Evolutionary conservation across 305 asterid genomes (phyloP), one percentile per base, ranked within the genome.

Genomic region (Solanum chacoense): DNA sequence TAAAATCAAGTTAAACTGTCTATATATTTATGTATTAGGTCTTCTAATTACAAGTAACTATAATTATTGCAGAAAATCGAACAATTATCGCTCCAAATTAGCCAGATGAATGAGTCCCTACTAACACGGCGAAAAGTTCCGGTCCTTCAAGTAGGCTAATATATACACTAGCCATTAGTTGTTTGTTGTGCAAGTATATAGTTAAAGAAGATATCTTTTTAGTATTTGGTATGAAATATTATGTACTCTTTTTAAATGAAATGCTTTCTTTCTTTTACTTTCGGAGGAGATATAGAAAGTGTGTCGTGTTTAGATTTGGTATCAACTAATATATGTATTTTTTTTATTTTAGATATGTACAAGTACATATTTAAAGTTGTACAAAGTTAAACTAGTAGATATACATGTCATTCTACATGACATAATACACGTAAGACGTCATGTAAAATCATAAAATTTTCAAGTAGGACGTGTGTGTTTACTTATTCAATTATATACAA

Each of bases 11-110:
- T 67, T 24, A 24, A 67, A 11, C 0, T 24, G 1, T 59, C 6
- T 55, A 55, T 55, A 1, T 63, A 22, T 63, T 3, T 22, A 63
- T n/a, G 6, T 63, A 63, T 63, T 63, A 63, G 2, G 18, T 24
- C 18, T 24, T 65, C 86, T 85, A 83, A 88, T 59, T 59, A 20
- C 14, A 63, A 29, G 50, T 67, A 73, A 38, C 65, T 91, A 32
- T 36, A 7, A 29, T 35, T 89, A 85, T 77, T 87, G 93, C 96
- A 95, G 97, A 93, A 90, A 94, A 95, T 95, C 92, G 86, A 86
- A 12, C 93, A 95, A 88, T 93, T 95, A n/a, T 32, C 92, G 13
- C 90, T 91, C 22, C 97, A 93, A 91, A 90, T 94, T 76, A 91
- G 94, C 35, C 93, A 88, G 59, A 90, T 92, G 93, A 95, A 94